phyloP scores from a whole-genome alignment of 202 grass and related monocot species.

The Zoysia matrella region DNA sequence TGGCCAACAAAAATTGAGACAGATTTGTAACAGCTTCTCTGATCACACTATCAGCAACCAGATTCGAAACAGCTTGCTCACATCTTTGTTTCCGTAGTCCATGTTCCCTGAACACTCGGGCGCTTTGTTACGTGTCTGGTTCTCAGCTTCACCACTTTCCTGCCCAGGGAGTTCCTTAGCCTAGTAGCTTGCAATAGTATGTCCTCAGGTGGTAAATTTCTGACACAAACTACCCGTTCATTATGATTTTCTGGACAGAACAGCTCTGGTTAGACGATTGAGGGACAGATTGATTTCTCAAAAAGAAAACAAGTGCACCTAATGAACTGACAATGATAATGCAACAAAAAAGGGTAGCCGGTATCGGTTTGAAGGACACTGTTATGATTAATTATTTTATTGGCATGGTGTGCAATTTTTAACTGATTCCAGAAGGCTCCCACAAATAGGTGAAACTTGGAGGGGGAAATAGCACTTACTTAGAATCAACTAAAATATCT shows the following conservation, averaged over 20 bases:
- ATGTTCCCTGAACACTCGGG: conserved; percentile 84
- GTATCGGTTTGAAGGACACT: too few species aligned
- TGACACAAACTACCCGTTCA: neutral
- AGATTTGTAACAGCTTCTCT: conserved; percentile 4
- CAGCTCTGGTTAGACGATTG: neutral
- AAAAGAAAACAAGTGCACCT: neutral
- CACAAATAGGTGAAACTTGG: neutral
- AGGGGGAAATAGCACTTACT: neutral
- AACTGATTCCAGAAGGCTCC: neutral
- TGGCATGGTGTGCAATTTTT: neutral
- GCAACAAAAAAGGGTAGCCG: neutral
- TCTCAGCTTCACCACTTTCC: conserved; percentile 88
- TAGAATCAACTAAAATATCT: neutral
- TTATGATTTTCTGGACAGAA: neutral
- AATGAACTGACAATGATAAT: neutral
- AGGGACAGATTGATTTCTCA: neutral
- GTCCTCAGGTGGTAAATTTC: conserved; percentile 58
- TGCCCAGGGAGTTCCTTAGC: conserved; percentile 76
- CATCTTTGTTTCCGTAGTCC: conserved; percentile 81
- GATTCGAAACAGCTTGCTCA: conserved; percentile 33
- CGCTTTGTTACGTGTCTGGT: conserved; percentile 79
- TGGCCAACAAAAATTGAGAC: neutral
- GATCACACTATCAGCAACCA: neutral
- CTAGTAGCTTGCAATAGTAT: conserved; percentile 75
- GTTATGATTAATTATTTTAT: too few species aligned